Evolutionary conservation across 352 stramenopile species (phyloP).

Genomic region (Globisporangium megalacanthum): DNA sequence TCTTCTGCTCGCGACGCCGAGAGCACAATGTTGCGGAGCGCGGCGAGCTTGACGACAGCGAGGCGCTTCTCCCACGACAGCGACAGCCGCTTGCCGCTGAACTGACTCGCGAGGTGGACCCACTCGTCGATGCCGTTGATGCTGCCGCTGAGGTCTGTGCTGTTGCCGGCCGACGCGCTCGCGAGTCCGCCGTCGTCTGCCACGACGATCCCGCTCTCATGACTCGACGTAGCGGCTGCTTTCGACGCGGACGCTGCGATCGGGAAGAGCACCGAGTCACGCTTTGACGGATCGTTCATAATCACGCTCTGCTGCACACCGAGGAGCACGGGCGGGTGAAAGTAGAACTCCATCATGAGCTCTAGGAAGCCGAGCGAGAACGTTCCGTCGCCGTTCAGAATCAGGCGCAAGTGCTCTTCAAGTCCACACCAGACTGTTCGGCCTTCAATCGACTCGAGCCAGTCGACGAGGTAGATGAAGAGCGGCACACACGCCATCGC

Average conservation of each 20-base stretch:
- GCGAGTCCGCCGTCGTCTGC: constrained; percentile 34
- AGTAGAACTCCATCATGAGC: constrained; percentile 85
- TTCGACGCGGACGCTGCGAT: constrained; percentile 37
- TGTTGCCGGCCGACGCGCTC: constrained; percentile 18
- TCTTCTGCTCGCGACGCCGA: background rate
- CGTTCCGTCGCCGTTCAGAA: constrained; percentile 66
- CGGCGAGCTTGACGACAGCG: constrained; percentile 53
- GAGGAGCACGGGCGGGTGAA: constrained; percentile 48
- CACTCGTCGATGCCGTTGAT: constrained; percentile 46
- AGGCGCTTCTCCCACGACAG: constrained; percentile 76
- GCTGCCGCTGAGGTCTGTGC: constrained; percentile 10
- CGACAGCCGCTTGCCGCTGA: constrained; percentile 55
- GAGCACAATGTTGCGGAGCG: constrained; percentile 52
- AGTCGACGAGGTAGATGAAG: constrained; percentile 72
- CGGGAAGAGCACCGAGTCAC: constrained; percentile 66
- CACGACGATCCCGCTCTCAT: constrained; percentile 49
- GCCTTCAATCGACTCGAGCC: constrained; percentile 77
- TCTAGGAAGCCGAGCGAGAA: constrained; percentile 69
- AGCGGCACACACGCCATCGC: constrained; percentile 55
- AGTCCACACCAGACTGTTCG: constrained; percentile 81
- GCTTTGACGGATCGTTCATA: constrained; percentile 80
- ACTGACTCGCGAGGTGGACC: constrained; percentile 65
- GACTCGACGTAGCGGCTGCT: constrained; percentile 13
- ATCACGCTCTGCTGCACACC: constrained; percentile 77
- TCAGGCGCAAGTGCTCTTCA: constrained; percentile 64